A percentile compares a stretch with the other conserved stretches of the same genome.
Conservation (phyloP, 2,329 filamentous ascomycete species). For the Microsporum ferrugineum region DNA sequence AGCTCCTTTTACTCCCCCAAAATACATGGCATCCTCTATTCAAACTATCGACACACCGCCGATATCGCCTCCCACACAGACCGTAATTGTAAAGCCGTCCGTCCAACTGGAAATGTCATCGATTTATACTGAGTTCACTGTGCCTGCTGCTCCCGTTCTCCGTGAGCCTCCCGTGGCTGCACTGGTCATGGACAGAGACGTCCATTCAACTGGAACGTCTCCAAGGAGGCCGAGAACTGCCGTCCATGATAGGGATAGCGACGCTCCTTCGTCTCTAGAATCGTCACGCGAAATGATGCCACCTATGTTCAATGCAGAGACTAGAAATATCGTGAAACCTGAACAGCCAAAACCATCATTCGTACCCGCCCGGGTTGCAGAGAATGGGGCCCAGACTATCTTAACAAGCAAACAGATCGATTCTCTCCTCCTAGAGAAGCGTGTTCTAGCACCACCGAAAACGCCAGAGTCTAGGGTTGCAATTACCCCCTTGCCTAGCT, state of each 20-base stretch:
- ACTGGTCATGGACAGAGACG: neutral
- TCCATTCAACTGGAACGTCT: constrained; percentile 12
- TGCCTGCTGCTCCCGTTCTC: constrained; percentile 13
- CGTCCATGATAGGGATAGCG: constrained; percentile 10
- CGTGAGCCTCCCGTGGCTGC: neutral
- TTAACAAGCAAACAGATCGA: constrained; percentile 77
- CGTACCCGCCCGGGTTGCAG: constrained; percentile 41
- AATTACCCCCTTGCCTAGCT: neutral
- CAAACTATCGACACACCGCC: constrained; percentile 11
- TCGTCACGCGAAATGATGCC: neutral
- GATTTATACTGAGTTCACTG: constrained; percentile 19
- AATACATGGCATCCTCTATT: constrained; percentile 7
- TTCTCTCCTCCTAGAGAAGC: constrained; percentile 52
- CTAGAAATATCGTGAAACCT: neutral
- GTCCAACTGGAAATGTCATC: constrained; percentile 21
- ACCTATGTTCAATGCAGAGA: neutral
- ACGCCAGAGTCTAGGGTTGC: neutral
- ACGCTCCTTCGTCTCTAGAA: neutral
- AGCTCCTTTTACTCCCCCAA: neutral
- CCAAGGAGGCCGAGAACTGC: constrained; percentile 15
- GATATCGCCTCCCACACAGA: neutral
- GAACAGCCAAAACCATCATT: neutral
- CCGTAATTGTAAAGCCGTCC: constrained; percentile 6
- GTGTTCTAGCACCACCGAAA: constrained; percentile 19
- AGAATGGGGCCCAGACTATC: constrained; percentile 70